These are phyloP conservation scores for Sugiyamaella xylanicola DNA, from an alignment of 1,139 yeast genomes.

Conservation along the genomic window DNA sequence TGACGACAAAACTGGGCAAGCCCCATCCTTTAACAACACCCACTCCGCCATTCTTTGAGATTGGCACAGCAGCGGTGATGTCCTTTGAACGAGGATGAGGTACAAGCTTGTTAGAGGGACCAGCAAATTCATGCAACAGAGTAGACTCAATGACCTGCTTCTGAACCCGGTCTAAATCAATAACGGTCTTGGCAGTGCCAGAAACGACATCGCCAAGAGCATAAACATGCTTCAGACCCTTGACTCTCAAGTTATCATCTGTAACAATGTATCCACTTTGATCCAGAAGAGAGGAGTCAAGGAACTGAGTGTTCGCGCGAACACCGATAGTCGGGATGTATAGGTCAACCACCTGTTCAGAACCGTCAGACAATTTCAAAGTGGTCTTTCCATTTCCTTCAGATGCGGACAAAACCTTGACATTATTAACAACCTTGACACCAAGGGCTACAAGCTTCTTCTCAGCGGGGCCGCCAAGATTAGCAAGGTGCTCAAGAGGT, in stretches of 20 bases:
- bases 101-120: slow-evolving; percentile 8
- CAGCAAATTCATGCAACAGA: slow-evolving; percentile 26
- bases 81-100: slow-evolving; percentile 18
- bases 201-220: slow-evolving; percentile 37
- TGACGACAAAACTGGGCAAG: slow-evolving; percentile 31
- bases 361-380: slow-evolving; percentile 26
- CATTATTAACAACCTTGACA: slow-evolving; percentile 30
- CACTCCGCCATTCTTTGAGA: slow-evolving; percentile 31
- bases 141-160: slow-evolving; percentile 23
- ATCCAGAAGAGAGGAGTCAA: slow-evolving; percentile 28
- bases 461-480: slow-evolving; percentile 25
- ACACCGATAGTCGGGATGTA: slow-evolving; percentile 32
- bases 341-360: slow-evolving; percentile 26
- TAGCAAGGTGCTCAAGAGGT: slow-evolving; percentile 27
- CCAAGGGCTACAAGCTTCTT: slow-evolving; percentile 28
- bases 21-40: slow-evolving; percentile 30
- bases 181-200: slow-evolving; percentile 24
- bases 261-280: slow-evolving; percentile 26
- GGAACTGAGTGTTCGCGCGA: slow-evolving; percentile 33
- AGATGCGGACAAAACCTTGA: slow-evolving; percentile 21
- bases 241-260: slow-evolving; percentile 32
- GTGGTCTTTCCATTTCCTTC: slow-evolving; percentile 21
- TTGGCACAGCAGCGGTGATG: slow-evolving; percentile 27
- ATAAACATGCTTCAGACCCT: slow-evolving; percentile 30
- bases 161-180: slow-evolving; percentile 28